Percentiles rank a stretch among this genome's conserved stretches.
Evolutionary conservation across 805 yeast species (phyloP).

Genomic region (Candida quercuum): DNA sequence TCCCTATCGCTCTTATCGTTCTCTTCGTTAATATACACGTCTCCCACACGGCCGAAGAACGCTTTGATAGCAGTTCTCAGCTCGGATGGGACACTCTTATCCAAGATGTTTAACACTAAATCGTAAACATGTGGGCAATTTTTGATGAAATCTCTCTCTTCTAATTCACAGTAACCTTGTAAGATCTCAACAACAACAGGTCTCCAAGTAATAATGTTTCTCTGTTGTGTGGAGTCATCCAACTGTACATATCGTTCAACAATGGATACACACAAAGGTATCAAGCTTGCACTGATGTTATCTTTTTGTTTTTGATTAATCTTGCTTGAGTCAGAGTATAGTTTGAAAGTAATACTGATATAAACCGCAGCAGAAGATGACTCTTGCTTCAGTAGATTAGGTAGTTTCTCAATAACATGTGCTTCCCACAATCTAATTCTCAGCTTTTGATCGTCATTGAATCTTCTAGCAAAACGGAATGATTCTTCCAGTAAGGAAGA

Average conservation of each 20-base stretch:
- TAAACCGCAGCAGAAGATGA: constrained; percentile 85
- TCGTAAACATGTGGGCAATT: constrained; percentile 58
- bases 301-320: constrained; percentile 41
- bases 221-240: constrained; percentile 69
- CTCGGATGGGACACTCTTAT: constrained; percentile 56
- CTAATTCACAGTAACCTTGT: constrained; percentile 76
- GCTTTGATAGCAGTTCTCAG: constrained; percentile 54
- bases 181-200: constrained; percentile 88
- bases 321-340: constrained; percentile 64
- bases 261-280: constrained; percentile 68
- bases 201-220: constrained; percentile 80
- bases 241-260: constrained; percentile 64
- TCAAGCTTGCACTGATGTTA: constrained; percentile 45
- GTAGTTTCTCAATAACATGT: constrained; percentile 87
- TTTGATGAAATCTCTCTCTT: constrained; percentile 60
- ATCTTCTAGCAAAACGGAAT: constrained; percentile 77
- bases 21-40: constrained; percentile 32
- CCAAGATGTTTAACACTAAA: constrained; percentile 52
- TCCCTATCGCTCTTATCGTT: constrained; percentile 1
- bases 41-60: constrained; percentile 54
- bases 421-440: constrained; percentile 88
- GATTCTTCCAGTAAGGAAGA: constrained; percentile 59
- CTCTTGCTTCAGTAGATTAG: constrained; percentile 89
- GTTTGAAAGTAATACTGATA: constrained; percentile 70
- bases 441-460: constrained; percentile 84